Base-by-base conservation (phyloP, 2,329 filamentous ascomycete genomes). In the Phaeosphaeria sp. region DNA sequence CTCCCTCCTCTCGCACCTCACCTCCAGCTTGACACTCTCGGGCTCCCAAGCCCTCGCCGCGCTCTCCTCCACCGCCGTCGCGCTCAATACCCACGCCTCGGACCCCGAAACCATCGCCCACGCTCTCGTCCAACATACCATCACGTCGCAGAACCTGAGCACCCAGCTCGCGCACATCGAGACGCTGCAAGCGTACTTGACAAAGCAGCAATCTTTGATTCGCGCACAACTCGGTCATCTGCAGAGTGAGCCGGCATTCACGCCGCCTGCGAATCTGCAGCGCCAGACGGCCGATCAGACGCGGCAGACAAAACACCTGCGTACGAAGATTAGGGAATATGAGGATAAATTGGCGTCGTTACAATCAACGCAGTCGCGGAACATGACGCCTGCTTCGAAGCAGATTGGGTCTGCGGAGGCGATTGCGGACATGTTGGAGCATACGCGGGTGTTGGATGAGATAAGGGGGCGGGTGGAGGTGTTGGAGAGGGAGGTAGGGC, bases 281-380 rank as follows among this genome's bases (percentile, higher is more conserved):
- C 87, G 87, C 63, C 84, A 89, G 63, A 94, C 92, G n/a, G 82
- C 89, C 3, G 89, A 95, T 50, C 86, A 90, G 77, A 87, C 89
- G 63, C 87, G 91, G 53, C 87, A 84, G 55, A 86, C 89, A 49
- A 92, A 92, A 72, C 78, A 85, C n/a, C 80, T 91, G 39, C 79
- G 83, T 15, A 79, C 86, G 2, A 89, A 89, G 65, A 80, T 93
- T 1, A 86, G 86, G 17, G 91, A 95, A 69, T 86, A 91, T 51
- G 73, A 76, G 47, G 73, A 76, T 39, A 71, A 67, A 44, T 65
- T 78, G 13, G 65, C 57, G 78, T 86, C 63, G 71, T 80, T 56
- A 27, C 68, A 74, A 24, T 56, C 56, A 8, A 57, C 54, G 18
- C 71, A 73, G 40, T 57, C 57, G 43, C 64, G 57, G 25, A 62